phyloP scores from a whole-genome alignment of 345 rosid genomes.

The Populus euphratica region DNA sequence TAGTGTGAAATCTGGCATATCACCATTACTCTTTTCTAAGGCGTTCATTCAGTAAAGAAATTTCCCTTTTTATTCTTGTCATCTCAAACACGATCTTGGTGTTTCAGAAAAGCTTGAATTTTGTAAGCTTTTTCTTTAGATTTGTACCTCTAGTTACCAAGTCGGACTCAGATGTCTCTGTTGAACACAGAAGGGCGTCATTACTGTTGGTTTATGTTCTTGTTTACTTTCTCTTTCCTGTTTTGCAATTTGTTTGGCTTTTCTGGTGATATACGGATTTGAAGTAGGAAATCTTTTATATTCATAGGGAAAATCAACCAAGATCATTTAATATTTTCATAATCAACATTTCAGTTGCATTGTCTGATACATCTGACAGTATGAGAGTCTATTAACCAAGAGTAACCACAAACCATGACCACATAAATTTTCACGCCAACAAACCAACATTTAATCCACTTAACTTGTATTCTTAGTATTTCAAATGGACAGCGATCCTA shows the following conservation, averaged over 20 bases:
- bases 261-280: neutral
- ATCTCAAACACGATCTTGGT: neutral
- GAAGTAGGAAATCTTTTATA: neutral
- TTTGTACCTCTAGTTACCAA: neutral
- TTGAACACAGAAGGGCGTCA: neutral
- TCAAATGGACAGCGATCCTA: constrained; percentile 65
- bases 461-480: constrained; percentile 24
- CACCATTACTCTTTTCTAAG: neutral
- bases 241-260: neutral
- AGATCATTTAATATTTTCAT: neutral
- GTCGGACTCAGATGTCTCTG: neutral
- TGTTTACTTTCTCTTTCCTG: neutral
- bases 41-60: neutral
- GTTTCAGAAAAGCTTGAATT: neutral
- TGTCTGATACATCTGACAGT: neutral
- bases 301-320: neutral
- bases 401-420: neutral
- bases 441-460: neutral
- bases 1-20: neutral
- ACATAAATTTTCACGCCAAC: constrained; percentile 14
- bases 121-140: neutral
- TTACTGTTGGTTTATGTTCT: neutral
- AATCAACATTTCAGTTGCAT: neutral
- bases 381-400: constrained; percentile 5
- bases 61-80: neutral